Percentiles rank a stretch among this genome's conserved stretches.
These are phyloP conservation scores for Xylaria intraflava DNA, from an alignment of 495 filamentous ascomycete species.

Conservation along the genomic window DNA sequence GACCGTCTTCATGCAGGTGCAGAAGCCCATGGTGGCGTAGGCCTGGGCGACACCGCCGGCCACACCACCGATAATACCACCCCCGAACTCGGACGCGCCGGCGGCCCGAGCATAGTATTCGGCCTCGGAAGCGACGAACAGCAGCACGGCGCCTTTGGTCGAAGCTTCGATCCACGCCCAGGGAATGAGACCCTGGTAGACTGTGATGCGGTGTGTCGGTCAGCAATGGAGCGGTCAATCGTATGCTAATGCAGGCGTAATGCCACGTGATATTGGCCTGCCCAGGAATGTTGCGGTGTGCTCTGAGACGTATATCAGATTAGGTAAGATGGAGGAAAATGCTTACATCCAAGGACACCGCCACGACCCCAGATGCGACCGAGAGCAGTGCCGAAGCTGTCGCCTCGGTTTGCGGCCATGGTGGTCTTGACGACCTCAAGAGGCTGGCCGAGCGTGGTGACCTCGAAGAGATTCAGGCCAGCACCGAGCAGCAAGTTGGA, in stretches of 20 bases:
- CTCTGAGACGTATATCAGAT: neutral
- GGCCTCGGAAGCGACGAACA: conserved; percentile 97
- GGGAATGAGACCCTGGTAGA: conserved; percentile 98
- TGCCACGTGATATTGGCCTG: neutral
- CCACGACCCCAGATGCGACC: conserved; percentile 87
- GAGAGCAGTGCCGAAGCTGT: conserved; percentile 77
- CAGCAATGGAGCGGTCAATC: neutral
- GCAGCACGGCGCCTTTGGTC: conserved; percentile 96
- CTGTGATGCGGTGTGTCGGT: conserved; percentile 38
- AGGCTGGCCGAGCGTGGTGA: conserved; percentile 77
- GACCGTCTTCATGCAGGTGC: conserved; percentile 99
- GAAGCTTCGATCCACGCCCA: conserved; percentile 99
- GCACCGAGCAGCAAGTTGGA: conserved; percentile 95
- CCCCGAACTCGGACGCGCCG: conserved; percentile 78
- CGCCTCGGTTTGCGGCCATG: conserved; percentile 92
- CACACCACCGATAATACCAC: conserved; percentile 88
- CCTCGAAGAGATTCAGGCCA: conserved; percentile 96
- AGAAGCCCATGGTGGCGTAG: conserved; percentile 99
- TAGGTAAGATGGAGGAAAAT: neutral
- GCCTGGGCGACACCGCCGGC: conserved; percentile 92
- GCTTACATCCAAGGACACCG: conserved; percentile 92
- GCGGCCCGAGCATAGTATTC: conserved; percentile 80
- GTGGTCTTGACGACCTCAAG: conserved; percentile 99
- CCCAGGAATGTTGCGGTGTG: neutral
- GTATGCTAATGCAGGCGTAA: neutral